Evolutionary conservation across 176 grass and related monocot species (phyloP).

Genomic region (Carex parvula): DNA sequence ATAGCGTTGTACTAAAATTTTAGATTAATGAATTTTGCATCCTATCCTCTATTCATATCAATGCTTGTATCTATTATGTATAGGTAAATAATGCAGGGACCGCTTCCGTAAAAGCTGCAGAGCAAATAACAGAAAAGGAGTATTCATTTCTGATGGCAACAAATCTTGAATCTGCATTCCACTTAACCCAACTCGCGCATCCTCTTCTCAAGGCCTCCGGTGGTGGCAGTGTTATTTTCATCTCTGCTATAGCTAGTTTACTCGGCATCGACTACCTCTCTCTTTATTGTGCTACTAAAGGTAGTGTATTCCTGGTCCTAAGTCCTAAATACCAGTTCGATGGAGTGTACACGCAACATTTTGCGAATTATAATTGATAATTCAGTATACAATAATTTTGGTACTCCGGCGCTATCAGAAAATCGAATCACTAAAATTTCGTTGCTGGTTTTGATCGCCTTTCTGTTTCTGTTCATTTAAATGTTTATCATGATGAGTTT

Average conservation of each 20-base stretch:
- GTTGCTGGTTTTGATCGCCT: too few species aligned
- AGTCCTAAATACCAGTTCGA: not conserved
- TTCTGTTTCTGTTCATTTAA: too few species aligned
- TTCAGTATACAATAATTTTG: not conserved
- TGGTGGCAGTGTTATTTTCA: slow-evolving; percentile 28
- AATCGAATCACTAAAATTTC: not conserved
- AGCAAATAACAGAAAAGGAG: slow-evolving; percentile 26
- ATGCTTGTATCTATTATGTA: not conserved
- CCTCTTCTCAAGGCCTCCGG: slow-evolving; percentile 28
- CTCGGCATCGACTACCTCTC: not conserved
- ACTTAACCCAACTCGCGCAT: slow-evolving; percentile 32
- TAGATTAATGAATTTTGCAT: not conserved
- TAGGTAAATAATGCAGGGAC: slow-evolving; percentile 41
- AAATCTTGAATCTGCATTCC: slow-evolving; percentile 44
- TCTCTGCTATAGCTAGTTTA: slow-evolving; percentile 23
- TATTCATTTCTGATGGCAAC: slow-evolving; percentile 33
- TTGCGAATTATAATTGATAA: not conserved
- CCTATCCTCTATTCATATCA: not conserved
- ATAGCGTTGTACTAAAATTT: not conserved
- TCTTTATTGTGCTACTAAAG: slow-evolving; percentile 34
- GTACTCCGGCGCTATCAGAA: not conserved
- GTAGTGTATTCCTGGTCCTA: not conserved
- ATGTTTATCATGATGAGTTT: too few species aligned
- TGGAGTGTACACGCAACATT: not conserved
- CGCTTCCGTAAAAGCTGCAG: not conserved